phyloP scores from a whole-genome alignment of 2,329 filamentous ascomycete species.

The Clarireedia sp. region DNA sequence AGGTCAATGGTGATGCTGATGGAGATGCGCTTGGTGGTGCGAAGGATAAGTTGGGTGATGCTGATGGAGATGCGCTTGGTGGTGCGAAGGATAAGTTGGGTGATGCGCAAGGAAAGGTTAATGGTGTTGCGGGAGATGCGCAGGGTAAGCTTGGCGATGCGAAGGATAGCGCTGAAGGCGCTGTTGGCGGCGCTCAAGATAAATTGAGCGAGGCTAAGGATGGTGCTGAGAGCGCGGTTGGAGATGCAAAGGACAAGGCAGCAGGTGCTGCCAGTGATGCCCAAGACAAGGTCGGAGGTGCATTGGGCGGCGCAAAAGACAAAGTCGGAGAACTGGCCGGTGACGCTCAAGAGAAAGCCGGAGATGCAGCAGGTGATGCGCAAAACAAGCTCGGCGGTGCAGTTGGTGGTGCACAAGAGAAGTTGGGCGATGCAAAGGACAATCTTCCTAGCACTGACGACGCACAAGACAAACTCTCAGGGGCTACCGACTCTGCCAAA shows the following conservation, averaged over 20 bases:
- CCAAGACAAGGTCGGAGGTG: not conserved
- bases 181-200: not conserved
- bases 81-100: not conserved
- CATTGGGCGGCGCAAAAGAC: not conserved
- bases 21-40: not conserved
- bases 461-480: not conserved
- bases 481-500: not conserved
- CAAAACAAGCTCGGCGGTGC: not conserved
- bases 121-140: not conserved
- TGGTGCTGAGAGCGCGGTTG: not conserved
- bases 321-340: not conserved
- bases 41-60: not conserved
- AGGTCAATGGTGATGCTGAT: not conserved
- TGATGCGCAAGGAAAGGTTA: not conserved
- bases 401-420: not conserved
- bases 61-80: not conserved
- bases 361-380: not conserved
- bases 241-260: not conserved
- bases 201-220: not conserved
- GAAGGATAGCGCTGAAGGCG: not conserved
- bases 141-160: not conserved
- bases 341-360: not conserved
- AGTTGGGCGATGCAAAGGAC: not conserved
- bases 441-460: not conserved
- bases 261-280: not conserved